These are phyloP conservation scores for Chlamydomonas sp. DNA, from an alignment of 139 green algal species.

Conservation along the genomic window DNA sequence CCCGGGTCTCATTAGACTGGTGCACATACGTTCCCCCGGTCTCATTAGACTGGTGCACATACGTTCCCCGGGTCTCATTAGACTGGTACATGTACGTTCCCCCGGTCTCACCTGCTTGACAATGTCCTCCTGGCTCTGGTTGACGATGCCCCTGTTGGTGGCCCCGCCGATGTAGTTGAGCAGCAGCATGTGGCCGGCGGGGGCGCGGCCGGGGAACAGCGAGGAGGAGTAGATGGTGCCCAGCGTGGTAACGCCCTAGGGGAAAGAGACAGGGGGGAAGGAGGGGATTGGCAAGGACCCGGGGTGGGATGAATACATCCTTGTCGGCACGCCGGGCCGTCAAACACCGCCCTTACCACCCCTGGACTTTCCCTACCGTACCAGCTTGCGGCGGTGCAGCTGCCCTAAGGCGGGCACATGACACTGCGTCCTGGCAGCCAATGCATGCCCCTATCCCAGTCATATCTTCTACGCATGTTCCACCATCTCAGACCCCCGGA, in stretches of 20 bases:
- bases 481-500: too few relatives aligned
- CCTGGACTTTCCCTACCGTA: too few relatives aligned
- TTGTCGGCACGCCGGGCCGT: too few relatives aligned
- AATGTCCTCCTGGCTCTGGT: slow-evolving; percentile 68
- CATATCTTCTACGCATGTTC: too few relatives aligned
- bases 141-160: slow-evolving; percentile 86
- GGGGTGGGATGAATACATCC: not conserved
- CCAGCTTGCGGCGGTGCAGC: too few relatives aligned
- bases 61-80: too few relatives aligned
- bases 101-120: slow-evolving; percentile 41
- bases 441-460: too few relatives aligned
- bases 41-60: too few relatives aligned
- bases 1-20: too few relatives aligned
- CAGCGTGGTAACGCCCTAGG: slow-evolving; percentile 93
- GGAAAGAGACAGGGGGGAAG: not conserved
- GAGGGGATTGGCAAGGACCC: not conserved
- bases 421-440: not conserved
- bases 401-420: not conserved
- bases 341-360: too few relatives aligned
- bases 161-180: slow-evolving; percentile 98
- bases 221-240: slow-evolving; percentile 98
- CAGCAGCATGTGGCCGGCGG: slow-evolving; percentile 79
- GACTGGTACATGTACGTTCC: not conserved
- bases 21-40: too few relatives aligned
- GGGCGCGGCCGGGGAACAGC: slow-evolving; percentile 90